These are phyloP conservation scores for Fraxinus sp. DNA, from an alignment of 305 asterid genomes.

Conservation along the genomic window DNA sequence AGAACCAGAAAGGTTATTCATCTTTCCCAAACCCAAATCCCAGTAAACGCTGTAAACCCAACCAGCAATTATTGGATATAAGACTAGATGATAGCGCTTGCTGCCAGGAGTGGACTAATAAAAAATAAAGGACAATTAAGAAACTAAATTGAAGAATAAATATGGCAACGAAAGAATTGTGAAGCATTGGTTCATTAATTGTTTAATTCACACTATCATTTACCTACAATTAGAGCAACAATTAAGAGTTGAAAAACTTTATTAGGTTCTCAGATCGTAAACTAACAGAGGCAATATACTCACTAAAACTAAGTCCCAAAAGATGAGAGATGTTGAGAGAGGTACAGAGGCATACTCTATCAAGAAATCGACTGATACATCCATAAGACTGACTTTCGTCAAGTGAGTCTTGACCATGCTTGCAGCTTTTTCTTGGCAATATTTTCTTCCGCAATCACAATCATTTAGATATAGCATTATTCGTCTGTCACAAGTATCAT, in stretches of 20 bases:
- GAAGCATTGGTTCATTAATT: background rate
- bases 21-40: constrained; percentile 13
- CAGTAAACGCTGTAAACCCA: background rate
- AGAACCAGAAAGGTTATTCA: constrained; percentile 4
- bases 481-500: constrained; percentile 71
- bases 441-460: constrained; percentile 79
- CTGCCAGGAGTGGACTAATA: background rate
- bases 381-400: constrained; percentile 78
- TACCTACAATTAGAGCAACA: background rate
- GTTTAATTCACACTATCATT: background rate
- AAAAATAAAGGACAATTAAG: background rate
- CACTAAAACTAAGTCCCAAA: background rate
- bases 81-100: constrained; percentile 5
- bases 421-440: constrained; percentile 79
- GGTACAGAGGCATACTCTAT: constrained; percentile 61
- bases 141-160: background rate
- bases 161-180: background rate
- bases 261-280: background rate
- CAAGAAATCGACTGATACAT: constrained; percentile 69
- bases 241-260: background rate
- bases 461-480: constrained; percentile 65
- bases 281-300: background rate
- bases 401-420: constrained; percentile 62
- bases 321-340: background rate
- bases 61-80: constrained; percentile 3